These are phyloP conservation scores for Aspergillus sp. DNA, from an alignment of 2,329 filamentous ascomycete genomes.

Conservation along the genomic window DNA sequence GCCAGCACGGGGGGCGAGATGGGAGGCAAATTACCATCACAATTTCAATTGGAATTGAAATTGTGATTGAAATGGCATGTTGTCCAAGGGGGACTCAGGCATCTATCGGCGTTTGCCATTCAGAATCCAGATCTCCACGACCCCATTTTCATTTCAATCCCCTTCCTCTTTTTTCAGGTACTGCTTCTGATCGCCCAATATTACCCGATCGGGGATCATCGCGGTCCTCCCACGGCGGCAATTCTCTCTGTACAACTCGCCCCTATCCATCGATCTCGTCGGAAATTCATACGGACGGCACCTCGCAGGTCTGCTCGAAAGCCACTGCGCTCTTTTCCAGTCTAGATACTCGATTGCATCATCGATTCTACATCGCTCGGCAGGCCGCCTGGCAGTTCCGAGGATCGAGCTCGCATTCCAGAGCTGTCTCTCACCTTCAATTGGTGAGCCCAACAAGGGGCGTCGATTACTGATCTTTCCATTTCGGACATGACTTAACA, in stretches of 20 bases:
- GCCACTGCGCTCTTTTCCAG: not conserved
- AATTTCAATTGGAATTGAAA: no score
- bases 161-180: not conserved
- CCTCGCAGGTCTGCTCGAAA: no score
- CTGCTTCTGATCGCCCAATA: not conserved
- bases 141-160: no score
- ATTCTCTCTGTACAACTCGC: not conserved
- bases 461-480: not conserved
- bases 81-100: no score
- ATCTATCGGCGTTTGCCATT: no score
- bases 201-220: constrained; percentile 2
- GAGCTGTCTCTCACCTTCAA: not conserved
- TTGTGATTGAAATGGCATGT: no score
- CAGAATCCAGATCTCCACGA: not conserved
- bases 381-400: not conserved
- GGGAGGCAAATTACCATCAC: no score
- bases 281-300: not conserved
- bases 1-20: not conserved
- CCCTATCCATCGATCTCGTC: not conserved
- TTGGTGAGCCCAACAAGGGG: not conserved
- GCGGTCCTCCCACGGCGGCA: no score
- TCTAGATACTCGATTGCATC: not conserved
- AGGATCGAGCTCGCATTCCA: not conserved
- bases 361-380: not conserved
- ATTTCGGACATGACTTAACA: not conserved